Evolutionary conservation across 345 rosid species (phyloP).

Genomic region (Stellera chamaejasme): DNA sequence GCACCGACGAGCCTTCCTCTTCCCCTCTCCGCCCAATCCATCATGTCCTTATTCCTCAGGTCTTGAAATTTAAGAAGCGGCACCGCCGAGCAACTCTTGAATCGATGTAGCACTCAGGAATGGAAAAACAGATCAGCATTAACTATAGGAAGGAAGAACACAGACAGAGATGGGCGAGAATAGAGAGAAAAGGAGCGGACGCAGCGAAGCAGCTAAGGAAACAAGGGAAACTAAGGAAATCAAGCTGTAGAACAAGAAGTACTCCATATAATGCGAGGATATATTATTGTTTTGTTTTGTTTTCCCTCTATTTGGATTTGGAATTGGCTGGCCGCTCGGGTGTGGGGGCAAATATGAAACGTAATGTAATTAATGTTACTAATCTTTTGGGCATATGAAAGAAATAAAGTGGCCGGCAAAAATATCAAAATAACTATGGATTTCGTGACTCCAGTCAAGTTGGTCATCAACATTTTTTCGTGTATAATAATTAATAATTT

Average conservation of each 20-base stretch:
- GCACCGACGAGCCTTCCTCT: not conserved
- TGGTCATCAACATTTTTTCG: no score
- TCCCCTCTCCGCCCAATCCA: constrained; percentile 9
- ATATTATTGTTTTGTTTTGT: not conserved
- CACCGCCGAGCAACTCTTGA: not conserved
- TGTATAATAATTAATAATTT: no score
- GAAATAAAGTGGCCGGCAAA: no score
- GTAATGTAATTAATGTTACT: no score
- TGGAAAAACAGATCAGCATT: not conserved
- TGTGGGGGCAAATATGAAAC: no score
- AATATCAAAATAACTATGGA: no score
- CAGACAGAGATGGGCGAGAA: not conserved
- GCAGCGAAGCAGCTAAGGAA: constrained; percentile 1
- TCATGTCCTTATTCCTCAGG: not conserved
- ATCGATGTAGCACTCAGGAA: not conserved
- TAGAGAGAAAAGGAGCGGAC: not conserved
- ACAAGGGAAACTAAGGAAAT: constrained; percentile 4
- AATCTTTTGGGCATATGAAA: no score
- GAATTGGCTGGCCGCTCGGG: no score
- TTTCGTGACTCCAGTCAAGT: no score
- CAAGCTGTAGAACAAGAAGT: not conserved
- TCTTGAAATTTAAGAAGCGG: not conserved
- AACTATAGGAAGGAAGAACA: not conserved
- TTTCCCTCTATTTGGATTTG: no score
- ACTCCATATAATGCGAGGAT: not conserved